Conservation (phyloP, 148 eudicot genomes). For the Silene uniflora region DNA sequence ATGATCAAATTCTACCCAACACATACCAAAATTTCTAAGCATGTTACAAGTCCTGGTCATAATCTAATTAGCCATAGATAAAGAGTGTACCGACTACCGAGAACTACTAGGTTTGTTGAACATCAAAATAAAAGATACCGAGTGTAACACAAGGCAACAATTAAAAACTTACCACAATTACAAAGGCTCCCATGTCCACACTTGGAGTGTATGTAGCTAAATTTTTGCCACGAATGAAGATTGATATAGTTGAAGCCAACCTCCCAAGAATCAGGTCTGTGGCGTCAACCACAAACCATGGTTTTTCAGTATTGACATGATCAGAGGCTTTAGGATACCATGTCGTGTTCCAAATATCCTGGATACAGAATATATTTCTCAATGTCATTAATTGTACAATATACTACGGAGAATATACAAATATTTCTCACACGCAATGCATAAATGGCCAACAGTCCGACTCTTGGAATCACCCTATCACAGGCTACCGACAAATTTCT, state of each 20-base stretch:
- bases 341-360: conserved; percentile 95
- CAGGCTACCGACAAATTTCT: no score
- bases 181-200: conserved; percentile 98
- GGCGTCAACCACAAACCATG: conserved; percentile 95
- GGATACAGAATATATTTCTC: conserved; percentile 14
- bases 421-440: neutral
- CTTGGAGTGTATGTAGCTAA: conserved; percentile 88
- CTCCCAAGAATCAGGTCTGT: conserved; percentile 87
- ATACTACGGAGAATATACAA: neutral
- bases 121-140: neutral
- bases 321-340: conserved; percentile 95
- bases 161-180: conserved; percentile 65
- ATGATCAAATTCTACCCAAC: neutral
- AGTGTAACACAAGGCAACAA: neutral
- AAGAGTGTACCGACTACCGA: neutral
- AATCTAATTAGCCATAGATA: neutral
- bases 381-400: neutral
- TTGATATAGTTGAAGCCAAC: conserved; percentile 78
- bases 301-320: conserved; percentile 70
- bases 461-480: no score
- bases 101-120: neutral
- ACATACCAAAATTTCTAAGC: no score
- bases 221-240: conserved; percentile 87
- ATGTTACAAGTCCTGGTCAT: neutral
- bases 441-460: neutral